Evolutionary conservation across 805 yeast genomes (phyloP), one percentile per base, ranked within the genome.

Genomic region (Nematodospora valgi): DNA sequence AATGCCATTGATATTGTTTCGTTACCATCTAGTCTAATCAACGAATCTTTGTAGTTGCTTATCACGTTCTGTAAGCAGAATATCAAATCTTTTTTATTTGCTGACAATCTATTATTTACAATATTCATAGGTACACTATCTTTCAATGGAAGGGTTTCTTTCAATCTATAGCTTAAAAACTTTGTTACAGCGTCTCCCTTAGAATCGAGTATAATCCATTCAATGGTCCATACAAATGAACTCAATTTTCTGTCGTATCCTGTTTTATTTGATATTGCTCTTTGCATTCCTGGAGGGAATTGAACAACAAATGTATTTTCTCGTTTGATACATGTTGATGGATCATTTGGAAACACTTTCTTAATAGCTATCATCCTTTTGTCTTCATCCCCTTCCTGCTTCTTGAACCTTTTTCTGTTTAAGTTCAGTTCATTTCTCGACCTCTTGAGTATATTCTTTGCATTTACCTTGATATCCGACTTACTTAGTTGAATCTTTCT

Each of bases 141-240:
- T 6, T 43, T 44, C 14, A 76, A 39, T 0, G 40, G 28, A 2
- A 49, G 34, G 10, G 47, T 47, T 39, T 76, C 82, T 28, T 59
- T 60, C 12, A 69, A 48, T 29, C 70, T 60, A 38, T 52, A 70
- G 39, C 72, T 71, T n/a, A 70, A 42, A 37, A 71, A 68, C n/a
- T 56, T 51, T 12, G 57, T 51, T 6, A 47, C 23, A 14, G 58
- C 59, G 3, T 35, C 24, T 1, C 52, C 59, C 4, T 53, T 45
- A 9, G 52, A 51, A 10, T 54, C 58, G 4, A 73, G 54, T 2
- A 80, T 40, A 1, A 74, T 51, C 85, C 87, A 83, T 52, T 87
- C 95, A 0, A 87, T 58, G 0, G 94, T 81, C 96, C 96, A 87
- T 12, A 73, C 74, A 52, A 74, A 86, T 6, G 72, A 54, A 34